Evolutionary conservation across 1,284 basidiomycete genomes (phyloP), one percentile per base, ranked within the genome.

Genomic region (Ustilago bromivora): DNA sequence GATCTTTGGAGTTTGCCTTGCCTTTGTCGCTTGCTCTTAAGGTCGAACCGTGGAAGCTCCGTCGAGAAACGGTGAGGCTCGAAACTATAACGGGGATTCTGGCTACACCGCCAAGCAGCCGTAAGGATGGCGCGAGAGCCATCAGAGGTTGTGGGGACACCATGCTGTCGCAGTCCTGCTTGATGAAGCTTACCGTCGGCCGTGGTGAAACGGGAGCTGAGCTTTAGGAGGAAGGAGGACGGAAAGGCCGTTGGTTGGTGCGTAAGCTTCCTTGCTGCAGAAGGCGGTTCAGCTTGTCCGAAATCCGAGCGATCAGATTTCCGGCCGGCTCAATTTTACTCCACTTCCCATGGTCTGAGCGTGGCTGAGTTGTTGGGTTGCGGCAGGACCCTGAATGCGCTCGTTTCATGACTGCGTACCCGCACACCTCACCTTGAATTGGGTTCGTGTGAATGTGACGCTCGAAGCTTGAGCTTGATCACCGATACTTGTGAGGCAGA

Each of bases 351-450:
- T 62, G 55, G 53, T 55, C 56, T 63, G 61, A 47, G 67, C 56
- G 57, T 17, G 19, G 61, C 62, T 64, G 62, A 57, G 62, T 57
- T 46, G 43, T 7, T 1, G 11, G 6, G 34, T 47, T 64, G 62
- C 62, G 66, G 51, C 6, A 63, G 57, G 70, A 72, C 70, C 70
- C 70, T 72, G 64, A 71, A 35, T 58, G 11, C 19, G 19, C 13
- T 46, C 23, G 23, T 23, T 23, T 23, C 23, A 49, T 23, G 31
- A 23, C 13, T 49, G 41, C 57, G 49, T 34, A 35, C 17, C 49
- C 32, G 19, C 17, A 38, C 52, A 54, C 34, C 6, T 32, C 6
- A 23, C 40, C 34, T 41, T 28, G 19, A n/a, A 19, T 19, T 46
- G 5, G n/a, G 12, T 15, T 46, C n/a, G 40, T 17, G 17, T 41